Percentiles rank a stretch among this genome's conserved stretches.
Conservation (phyloP, 352 stramenopile species). For the Pythium sp. region DNA sequence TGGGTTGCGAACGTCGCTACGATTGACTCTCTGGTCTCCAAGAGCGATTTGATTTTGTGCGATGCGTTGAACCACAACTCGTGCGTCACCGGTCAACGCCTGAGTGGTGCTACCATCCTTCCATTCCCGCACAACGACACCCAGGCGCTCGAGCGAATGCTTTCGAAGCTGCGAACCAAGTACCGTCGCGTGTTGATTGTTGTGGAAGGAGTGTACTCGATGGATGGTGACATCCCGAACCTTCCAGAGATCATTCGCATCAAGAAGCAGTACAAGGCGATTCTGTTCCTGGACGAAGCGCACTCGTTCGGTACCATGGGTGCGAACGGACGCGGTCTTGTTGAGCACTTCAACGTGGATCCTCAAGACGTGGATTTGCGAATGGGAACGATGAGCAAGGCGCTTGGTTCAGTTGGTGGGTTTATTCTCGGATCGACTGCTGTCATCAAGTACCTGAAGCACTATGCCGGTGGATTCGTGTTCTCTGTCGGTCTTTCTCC, state of each 20-base stretch:
- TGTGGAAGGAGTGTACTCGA: conserved; percentile 64
- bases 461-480: conserved; percentile 69
- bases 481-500: conserved; percentile 75
- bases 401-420: conserved; percentile 59
- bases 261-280: conserved; percentile 67
- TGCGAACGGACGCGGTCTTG: conserved; percentile 44
- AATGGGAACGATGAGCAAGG: conserved; percentile 78
- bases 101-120: conserved; percentile 75
- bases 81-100: conserved; percentile 68
- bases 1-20: conserved; percentile 82
- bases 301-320: conserved; percentile 73
- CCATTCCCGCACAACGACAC: conserved; percentile 81
- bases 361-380: conserved; percentile 51
- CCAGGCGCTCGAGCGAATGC: conserved; percentile 67
- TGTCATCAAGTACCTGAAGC: conserved; percentile 65
- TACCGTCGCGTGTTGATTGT: conserved; percentile 78
- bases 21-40: conserved; percentile 66
- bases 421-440: conserved; percentile 55
- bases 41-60: conserved; percentile 75
- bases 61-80: conserved; percentile 82
- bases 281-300: conserved; percentile 62
- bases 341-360: conserved; percentile 48
- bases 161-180: conserved; percentile 59
- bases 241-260: conserved; percentile 51
- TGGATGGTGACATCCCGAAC: conserved; percentile 67